A percentile compares a stretch with the other conserved stretches of the same genome.
phyloP scores from a whole-genome alignment of 176 grass and related monocot species.

The Rhynchospora tenuis region DNA sequence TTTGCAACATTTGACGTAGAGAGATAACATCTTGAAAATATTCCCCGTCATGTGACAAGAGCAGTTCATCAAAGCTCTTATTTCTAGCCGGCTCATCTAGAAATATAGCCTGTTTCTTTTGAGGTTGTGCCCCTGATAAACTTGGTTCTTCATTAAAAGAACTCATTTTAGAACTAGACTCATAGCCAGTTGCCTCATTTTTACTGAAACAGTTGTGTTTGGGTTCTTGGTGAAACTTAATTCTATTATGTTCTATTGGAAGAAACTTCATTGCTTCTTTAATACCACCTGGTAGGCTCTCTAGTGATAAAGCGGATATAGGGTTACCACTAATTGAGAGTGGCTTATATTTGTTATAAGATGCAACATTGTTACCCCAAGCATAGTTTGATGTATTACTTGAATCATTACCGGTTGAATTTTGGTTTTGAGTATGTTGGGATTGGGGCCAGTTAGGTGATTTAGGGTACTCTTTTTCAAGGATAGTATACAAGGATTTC shows the following conservation, averaged over 20 bases:
- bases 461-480: conserved; percentile 23
- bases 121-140: conserved; percentile 21
- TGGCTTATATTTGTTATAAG: background rate
- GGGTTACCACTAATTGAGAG: background rate
- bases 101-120: conserved; percentile 35
- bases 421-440: background rate
- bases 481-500: conserved; percentile 37
- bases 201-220: background rate
- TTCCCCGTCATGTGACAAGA: conserved; percentile 24
- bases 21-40: background rate
- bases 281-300: background rate
- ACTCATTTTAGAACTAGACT: background rate
- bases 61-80: conserved; percentile 48
- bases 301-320: background rate
- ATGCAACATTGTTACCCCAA: background rate
- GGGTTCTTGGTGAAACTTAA: conserved; percentile 1
- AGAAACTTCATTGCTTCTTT: conserved; percentile 46
- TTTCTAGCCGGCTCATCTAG: conserved; percentile 25
- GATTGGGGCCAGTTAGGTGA: background rate
- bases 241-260: conserved; percentile 19
- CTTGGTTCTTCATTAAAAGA: conserved; percentile 13
- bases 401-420: background rate
- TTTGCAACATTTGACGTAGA: conserved; percentile 29
- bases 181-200: background rate
- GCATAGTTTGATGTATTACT: background rate